Evolutionary conservation across 83 land plant species (phyloP), one percentile per base, ranked within the genome.

Genomic region (Isoetes engelmannii): DNA sequence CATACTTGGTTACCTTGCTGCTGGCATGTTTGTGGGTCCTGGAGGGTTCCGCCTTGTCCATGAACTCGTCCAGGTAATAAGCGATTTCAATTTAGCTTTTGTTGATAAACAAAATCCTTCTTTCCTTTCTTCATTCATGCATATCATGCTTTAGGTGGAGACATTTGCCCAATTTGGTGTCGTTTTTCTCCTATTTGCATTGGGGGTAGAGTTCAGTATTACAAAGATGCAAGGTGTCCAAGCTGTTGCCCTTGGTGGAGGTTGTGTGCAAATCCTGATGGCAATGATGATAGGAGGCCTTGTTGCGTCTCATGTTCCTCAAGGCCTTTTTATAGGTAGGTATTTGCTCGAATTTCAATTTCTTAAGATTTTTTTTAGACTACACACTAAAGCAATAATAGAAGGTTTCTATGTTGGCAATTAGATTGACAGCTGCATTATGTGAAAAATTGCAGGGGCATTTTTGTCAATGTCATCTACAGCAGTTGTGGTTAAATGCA

Each of bases 181-280:
- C 19, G 41, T 64, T 13, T 64, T 64, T 41, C 41, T 64, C 42
- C 3, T 64, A 44, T 64, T 64, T 3, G 67, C 67, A 8, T 47
- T 64, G 13, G 67, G 67, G 49, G 67, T 64, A 12, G 67, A 64
- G 67, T 64, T 64, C 47, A 64, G 47, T 44, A 41, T 41, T 9
- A 44, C 67, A 45, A 64, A 64, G 67, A 64, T 64, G 67, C 67
- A 64, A 44, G 67, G 67, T 41, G 67, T 64, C n/a, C 47, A 64
- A 44, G 67, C 47, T 9, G 67, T 64, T 7, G 67, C 67, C 7
- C 45, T 64, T 41, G 67, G 67, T 10, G 67, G 67, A 10, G 67
- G 67, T 17, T 64, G 67, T 44, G 17, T 64, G 9, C 67, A 64
- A 44, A 28, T 64, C 9, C 12, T 64, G 3, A 64, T 47, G 9